Evolutionary conservation across 2,329 filamentous ascomycete genomes (phyloP), one percentile per base, ranked within the genome.

Genomic region (Xylaria sp.): DNA sequence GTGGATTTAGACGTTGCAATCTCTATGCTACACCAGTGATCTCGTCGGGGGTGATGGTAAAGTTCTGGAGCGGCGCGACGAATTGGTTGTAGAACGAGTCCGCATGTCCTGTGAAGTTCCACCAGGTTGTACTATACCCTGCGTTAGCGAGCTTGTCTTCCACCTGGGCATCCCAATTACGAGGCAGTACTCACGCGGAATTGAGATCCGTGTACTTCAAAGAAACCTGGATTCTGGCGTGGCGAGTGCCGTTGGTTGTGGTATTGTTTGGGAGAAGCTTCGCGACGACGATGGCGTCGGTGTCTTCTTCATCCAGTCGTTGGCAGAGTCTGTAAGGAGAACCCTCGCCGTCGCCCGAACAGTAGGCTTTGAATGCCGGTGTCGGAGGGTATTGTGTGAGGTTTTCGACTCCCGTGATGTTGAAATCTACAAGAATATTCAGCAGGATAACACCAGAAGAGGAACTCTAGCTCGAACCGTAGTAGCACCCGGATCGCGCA

Each of bases 101-200:
- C 29, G 72, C 74, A 58, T 74, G 68, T 42, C 76, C 76, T 10
- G 76, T 78, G 65, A 73, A 78, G 71, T 78, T 78, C 75, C 75
- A 78, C 72, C 72, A 77, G 6, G 73, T 75, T 17, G 71, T 68
- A 50, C 73, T 75, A 51, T 55, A 27, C 13, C 10, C 5, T 50
- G 42, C 31, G 60, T 73, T 68, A 73, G 69, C 66, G 38, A 51
- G 17, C 39, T 38, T 55, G 36, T 29, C 54, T 55, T 65, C 15
- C 50, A 27, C 44, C 42, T 54, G 17, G 50, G 50, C 57, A 29
- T n/a, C 53, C 42, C 42, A 7, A 61, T 64, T 38, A 67, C 57
- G 56, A 56, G 44, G 33, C n/a, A 31, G 53, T 15, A 74, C 74
- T 73, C 50, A 75, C 68, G 65, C 36, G 5, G 57, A 60, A 10